Conservation (phyloP, 176 grass and related monocot genomes). For the Puya raimondii region DNA sequence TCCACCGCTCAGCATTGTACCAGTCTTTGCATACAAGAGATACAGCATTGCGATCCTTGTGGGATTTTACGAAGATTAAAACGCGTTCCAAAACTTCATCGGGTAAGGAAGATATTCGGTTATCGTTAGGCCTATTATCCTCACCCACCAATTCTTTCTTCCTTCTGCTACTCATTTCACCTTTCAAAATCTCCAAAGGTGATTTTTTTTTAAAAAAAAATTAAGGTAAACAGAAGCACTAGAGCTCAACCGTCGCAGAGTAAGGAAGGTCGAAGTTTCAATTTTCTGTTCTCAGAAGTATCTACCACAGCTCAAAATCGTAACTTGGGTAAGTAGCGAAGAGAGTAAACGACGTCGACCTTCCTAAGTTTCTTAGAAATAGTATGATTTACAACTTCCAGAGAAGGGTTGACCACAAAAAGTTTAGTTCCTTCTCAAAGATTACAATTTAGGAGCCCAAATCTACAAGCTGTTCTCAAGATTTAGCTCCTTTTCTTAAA, state of each 20-base stretch:
- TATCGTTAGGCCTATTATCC: background rate
- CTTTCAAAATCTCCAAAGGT: background rate
- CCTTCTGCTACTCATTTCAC: background rate
- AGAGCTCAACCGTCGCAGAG: background rate
- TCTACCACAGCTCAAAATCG: background rate
- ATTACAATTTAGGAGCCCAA: background rate
- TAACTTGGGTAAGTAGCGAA: background rate
- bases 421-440: background rate
- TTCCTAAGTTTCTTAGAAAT: background rate
- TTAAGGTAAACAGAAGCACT: background rate
- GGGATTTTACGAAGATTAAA: slow-evolving; percentile 61
- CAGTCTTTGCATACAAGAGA: slow-evolving; percentile 83
- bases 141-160: slow-evolving; percentile 3
- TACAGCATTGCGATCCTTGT: slow-evolving; percentile 70
- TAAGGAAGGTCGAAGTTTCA: background rate
- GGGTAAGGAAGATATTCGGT: background rate
- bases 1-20: slow-evolving; percentile 81
- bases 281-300: background rate
- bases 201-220: background rate
- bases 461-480: background rate
- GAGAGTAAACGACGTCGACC: background rate
- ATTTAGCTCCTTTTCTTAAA: no score
- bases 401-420: no score
- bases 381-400: background rate
- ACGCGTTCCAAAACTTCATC: slow-evolving; percentile 67